Percentiles rank a stretch among this genome's conserved stretches.
Conservation (phyloP, 2,329 filamentous ascomycete genomes). For the Elsinoe batatas region DNA sequence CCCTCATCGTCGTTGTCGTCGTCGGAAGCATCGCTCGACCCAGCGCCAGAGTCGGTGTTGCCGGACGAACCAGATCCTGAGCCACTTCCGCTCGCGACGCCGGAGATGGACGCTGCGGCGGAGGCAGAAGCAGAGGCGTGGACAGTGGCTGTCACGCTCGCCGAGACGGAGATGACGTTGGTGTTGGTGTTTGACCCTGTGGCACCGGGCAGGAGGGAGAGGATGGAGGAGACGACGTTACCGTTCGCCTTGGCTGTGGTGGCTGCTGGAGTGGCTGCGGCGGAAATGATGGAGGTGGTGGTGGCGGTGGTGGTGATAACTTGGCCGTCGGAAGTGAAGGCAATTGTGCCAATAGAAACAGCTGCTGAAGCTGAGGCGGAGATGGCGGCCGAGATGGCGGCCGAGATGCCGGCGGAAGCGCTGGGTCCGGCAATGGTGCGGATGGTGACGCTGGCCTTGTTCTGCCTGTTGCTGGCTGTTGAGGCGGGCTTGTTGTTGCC, state of each 20-base stretch:
- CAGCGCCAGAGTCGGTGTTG: background rate
- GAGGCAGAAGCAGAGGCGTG: background rate
- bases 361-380: background rate
- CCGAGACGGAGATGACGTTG: slow-evolving; percentile 1
- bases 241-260: background rate
- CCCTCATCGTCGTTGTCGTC: background rate
- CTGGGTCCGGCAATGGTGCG: background rate
- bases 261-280: no score
- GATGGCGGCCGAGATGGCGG: background rate
- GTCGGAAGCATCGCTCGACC: background rate
- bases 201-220: background rate
- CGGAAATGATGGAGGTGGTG: background rate
- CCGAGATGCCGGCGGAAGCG: background rate
- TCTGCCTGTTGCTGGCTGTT: background rate
- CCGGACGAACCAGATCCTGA: background rate
- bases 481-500: background rate
- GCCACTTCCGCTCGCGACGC: background rate
- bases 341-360: background rate
- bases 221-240: background rate
- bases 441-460: slow-evolving; percentile 1
- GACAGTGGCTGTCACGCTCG: background rate
- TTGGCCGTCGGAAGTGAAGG: slow-evolving; percentile 1
- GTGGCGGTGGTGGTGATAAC: background rate
- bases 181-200: background rate
- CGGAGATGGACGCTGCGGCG: slow-evolving; percentile 1